phyloP scores from a whole-genome alignment of 2,329 filamentous ascomycete genomes.

The Botryotinia calthae region DNA sequence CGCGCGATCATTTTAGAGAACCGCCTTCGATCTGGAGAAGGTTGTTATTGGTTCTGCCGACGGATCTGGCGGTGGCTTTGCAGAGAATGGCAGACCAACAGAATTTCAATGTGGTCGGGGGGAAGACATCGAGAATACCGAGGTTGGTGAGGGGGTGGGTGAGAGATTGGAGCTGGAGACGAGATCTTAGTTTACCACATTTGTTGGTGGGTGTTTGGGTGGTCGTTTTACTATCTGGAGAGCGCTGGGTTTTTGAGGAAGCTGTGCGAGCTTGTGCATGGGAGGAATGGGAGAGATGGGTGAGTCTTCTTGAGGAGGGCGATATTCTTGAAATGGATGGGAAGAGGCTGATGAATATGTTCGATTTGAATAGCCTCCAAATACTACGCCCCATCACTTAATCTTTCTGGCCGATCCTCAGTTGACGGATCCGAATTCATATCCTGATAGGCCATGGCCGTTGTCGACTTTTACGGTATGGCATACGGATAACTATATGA shows the following conservation, averaged over 20 bases:
- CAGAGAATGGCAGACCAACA: conserved; percentile 30
- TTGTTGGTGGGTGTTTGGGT: conserved; percentile 72
- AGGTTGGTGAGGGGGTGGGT: conserved; percentile 24
- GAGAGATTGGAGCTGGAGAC: conserved; percentile 48
- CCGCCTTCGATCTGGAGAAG: conserved; percentile 34
- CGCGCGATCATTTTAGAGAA: conserved; percentile 33
- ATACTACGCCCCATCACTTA: conserved; percentile 73
- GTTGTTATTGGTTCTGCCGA: conserved; percentile 29
- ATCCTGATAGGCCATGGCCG: conserved; percentile 69
- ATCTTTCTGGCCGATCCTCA: conserved; percentile 71
- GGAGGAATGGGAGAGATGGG: conserved; percentile 91
- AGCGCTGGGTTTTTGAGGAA: conserved; percentile 72
- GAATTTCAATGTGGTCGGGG: conserved; percentile 24
- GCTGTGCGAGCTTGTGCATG: conserved; percentile 73
- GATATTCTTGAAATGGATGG: conserved; percentile 3
- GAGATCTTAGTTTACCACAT: conserved; percentile 63
- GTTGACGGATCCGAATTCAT: conserved; percentile 72
- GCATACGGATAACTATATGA: conserved; percentile 88
- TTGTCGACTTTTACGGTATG: conserved; percentile 63
- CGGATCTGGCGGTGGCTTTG: conserved; percentile 29
- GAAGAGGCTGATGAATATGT: conserved; percentile 27
- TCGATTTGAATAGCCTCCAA: conserved; percentile 58
- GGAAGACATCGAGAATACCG: conserved; percentile 23
- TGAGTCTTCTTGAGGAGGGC: conserved; percentile 44
- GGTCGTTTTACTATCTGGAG: conserved; percentile 77